Base-by-base conservation (phyloP, 495 filamentous ascomycete species). In the Podospora fimiseda region DNA sequence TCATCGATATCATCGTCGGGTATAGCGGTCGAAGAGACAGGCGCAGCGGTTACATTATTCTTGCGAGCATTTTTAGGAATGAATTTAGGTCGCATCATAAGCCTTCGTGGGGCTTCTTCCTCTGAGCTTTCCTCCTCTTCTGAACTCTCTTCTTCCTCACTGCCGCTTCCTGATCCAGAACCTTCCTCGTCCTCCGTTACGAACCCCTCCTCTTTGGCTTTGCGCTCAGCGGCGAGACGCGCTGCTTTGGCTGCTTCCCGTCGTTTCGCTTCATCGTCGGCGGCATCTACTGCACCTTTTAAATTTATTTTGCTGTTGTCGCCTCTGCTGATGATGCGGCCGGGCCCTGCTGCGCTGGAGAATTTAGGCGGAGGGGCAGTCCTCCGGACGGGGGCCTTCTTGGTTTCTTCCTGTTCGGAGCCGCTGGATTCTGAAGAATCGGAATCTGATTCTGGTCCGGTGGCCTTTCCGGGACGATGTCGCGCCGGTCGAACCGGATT, bases 21-120 rank as follows among this genome's bases (percentile, higher is more conserved):
- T n/a, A n/a, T n/a, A n/a, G n/a, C n/a, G n/a, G n/a, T n/a, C n/a
- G n/a, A n/a, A n/a, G n/a, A n/a, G n/a, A n/a, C n/a, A n/a, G n/a
- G n/a, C n/a, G n/a, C n/a, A n/a, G n/a, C n/a, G n/a, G n/a, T n/a
- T n/a, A n/a, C n/a, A n/a, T 20, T 50, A 9, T 41, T 62, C 33
- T 74, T 75, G 42, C 93, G 82, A 55, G 89, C 78, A 46, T 77
- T 80, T 62, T 96, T 96, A 37, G 88, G 88, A 48, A 96, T 85
- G 67, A 99, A 97, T 18, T 88, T 95, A 9, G 93, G 93, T 41
- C 91, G 83, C 50, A 94, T 71, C 54, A 96, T 82, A 30, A 90
- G 70, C 47, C 82, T 78, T 42, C 82, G 80, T 0, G 86, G 84
- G 11, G 86, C 83, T 60, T 95, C 90, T 75, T 80, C 50, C 80